Evolutionary conservation across 768 basidiomycete species (phyloP), one percentile per base, ranked within the genome.

Genomic region (Floccularia luteovirens): DNA sequence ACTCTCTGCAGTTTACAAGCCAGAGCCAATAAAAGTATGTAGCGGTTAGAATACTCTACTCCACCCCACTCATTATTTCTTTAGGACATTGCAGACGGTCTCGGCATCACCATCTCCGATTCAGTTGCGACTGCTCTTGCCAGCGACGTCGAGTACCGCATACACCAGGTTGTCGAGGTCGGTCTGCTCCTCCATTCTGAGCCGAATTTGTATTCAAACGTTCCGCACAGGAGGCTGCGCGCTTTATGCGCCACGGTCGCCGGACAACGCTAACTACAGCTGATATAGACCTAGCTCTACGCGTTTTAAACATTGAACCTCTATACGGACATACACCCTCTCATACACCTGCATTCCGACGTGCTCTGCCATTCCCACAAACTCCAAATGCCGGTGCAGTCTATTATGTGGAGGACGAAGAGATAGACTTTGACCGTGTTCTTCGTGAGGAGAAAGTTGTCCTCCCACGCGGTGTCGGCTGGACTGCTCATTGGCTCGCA

Each of bases 401-500:
- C 3, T 97, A 90, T 63, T 91, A 90, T 52, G 79, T 94, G 13
- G 90, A 96, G 44, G 96, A 99, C 55, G 92, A 97, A 50, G 96
- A 98, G 60, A 84, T 99, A 35, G 96, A 98, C 61, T 91, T 99
- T 51, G 89, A 93, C 55, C 88, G 82, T 39, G 80, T 92, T 7
- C 62, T 97, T 30, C 76, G 87, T 40, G 87, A 90, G 51, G 89
- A 90, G 57, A 85, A 91, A 58, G 80, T 91, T 24, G 68, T 74
- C 1, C 62, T 92, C 5, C 89, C 90, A 0, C 81, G 83, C 50
- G 83, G 82, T 30, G 80, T 88, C 41, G 79, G 71, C 48, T 93
- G 89, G 83, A 85, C 82, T 0, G 93, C 96, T 2, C 96, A 99
- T 56, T 99, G 96, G 96, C 72, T 99, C 23, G 93, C 93, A 0